phyloP scores from a whole-genome alignment of 1,139 yeast genomes.

The Debaryomyces nepalensis region DNA sequence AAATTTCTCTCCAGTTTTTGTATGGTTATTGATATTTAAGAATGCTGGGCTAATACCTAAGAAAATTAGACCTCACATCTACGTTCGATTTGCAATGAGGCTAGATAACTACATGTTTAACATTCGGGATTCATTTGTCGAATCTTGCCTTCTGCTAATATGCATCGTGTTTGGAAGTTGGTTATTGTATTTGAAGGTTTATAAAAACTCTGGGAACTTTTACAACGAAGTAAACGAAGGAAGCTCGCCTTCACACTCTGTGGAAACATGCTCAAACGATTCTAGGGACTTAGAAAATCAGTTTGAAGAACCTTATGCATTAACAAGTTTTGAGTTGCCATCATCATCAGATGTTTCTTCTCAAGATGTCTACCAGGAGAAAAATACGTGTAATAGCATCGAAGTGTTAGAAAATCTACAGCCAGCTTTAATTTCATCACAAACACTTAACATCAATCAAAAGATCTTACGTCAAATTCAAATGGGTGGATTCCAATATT shows the following conservation, averaged over 20 bases:
- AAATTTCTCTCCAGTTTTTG: no score
- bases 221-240: background rate
- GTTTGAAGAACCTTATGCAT: background rate
- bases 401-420: background rate
- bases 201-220: background rate
- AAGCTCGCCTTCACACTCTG: background rate
- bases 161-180: no score
- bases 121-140: no score
- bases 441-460: background rate
- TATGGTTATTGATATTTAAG: no score
- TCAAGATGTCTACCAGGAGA: background rate
- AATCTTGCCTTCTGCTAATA: no score
- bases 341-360: background rate
- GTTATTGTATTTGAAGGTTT: background rate
- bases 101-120: no score
- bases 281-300: background rate
- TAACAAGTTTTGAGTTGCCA: background rate
- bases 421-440: background rate
- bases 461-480: background rate
- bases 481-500: constrained; percentile 16
- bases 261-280: background rate
- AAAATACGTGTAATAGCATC: background rate
- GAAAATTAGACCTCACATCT: no score
- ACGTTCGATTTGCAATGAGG: no score
- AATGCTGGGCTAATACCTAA: no score